Percentiles rank a stretch among this genome's conserved stretches.
phyloP scores from a whole-genome alignment of 2,329 filamentous ascomycete genomes.

The Sporothrix phasma region DNA sequence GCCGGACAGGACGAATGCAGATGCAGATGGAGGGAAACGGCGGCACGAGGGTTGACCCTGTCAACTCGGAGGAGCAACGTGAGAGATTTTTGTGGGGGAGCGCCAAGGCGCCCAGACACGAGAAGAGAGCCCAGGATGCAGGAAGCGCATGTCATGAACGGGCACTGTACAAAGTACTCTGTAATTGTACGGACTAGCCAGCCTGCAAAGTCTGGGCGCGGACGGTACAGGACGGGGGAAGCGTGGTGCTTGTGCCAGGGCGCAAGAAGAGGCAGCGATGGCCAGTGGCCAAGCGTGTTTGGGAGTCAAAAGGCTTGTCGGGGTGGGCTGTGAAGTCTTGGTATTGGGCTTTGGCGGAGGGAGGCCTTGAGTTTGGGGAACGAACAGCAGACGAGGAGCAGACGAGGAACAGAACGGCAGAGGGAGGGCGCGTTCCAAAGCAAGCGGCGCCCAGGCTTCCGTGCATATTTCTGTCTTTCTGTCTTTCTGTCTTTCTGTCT shows the following conservation, averaged over 20 bases:
- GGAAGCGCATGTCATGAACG: slow-evolving; percentile 1
- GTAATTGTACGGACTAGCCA: background rate
- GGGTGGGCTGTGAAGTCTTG: slow-evolving; percentile 9
- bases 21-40: background rate
- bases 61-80: no score
- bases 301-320: background rate
- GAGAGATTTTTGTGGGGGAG: background rate
- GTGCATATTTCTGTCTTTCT: background rate
- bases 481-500: no score
- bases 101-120: background rate
- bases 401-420: no score
- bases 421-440: background rate
- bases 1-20: background rate
- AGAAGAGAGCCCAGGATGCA: background rate
- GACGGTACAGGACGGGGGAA: background rate
- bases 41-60: background rate
- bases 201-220: background rate
- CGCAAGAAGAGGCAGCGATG: background rate
- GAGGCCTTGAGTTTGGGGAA: background rate
- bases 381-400: no score
- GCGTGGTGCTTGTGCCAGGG: background rate
- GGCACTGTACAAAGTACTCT: background rate
- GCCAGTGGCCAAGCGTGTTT: background rate
- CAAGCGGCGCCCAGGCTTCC: background rate
- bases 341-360: background rate